phyloP scores from a whole-genome alignment of 2,329 filamentous ascomycete genomes.

The Macrophomina phaseolina region DNA sequence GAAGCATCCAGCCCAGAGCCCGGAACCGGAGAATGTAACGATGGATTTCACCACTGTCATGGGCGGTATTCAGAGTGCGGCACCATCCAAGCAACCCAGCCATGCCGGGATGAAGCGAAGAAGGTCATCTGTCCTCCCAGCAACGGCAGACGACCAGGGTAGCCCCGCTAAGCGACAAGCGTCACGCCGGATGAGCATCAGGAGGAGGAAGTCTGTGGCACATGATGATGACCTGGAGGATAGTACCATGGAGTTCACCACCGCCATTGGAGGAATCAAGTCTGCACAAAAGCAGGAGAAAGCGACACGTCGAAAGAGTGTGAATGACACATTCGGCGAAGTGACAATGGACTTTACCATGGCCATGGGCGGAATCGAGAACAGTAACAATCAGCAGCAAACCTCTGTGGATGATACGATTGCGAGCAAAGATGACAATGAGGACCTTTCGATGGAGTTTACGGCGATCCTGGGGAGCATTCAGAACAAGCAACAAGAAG shows the following conservation, averaged over 20 bases:
- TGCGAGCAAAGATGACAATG: slow-evolving; percentile 39
- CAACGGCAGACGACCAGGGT: slow-evolving; percentile 38
- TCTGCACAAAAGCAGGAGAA: slow-evolving; percentile 5
- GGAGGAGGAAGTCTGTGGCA: slow-evolving; percentile 45
- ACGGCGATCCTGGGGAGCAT: slow-evolving; percentile 57
- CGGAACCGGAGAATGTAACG: slow-evolving; percentile 53
- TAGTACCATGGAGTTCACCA: slow-evolving; percentile 48
- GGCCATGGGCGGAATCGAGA: slow-evolving; percentile 45
- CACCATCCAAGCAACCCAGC: slow-evolving; percentile 35
- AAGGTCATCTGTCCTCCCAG: slow-evolving; percentile 43
- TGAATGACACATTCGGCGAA: slow-evolving; percentile 39
- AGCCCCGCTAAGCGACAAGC: slow-evolving; percentile 44
- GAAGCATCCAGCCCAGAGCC: slow-evolving; percentile 36
- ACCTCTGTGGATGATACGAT: slow-evolving; percentile 7
- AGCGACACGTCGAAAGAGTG: slow-evolving; percentile 34
- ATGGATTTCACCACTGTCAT: slow-evolving; percentile 64
- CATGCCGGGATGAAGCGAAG: slow-evolving; percentile 51
- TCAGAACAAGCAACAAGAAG: slow-evolving; percentile 29
- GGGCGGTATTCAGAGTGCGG: slow-evolving; percentile 53
- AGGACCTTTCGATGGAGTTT: slow-evolving; percentile 60
- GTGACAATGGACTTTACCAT: slow-evolving; percentile 49
- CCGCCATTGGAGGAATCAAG: slow-evolving; percentile 46
- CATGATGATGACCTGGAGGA: slow-evolving; percentile 46
- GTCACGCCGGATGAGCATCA: slow-evolving; percentile 44
- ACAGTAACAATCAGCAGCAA: background rate